A percentile compares a stretch with the other conserved stretches of the same genome.
Evolutionary conservation across 2,329 filamentous ascomycete species (phyloP).

Genomic region (Fusarium bulbicola): DNA sequence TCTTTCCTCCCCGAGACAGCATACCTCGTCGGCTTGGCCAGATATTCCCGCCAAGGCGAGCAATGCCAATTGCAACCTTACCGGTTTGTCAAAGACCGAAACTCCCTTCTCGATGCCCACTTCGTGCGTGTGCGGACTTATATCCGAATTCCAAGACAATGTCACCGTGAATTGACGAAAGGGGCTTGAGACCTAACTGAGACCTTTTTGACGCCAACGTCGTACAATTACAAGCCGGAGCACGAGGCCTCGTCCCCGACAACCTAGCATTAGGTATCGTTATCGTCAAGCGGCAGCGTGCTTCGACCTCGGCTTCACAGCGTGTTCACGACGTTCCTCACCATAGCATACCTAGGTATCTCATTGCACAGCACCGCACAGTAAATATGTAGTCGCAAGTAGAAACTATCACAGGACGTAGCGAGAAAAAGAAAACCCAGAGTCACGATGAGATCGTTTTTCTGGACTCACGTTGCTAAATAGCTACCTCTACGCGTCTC

Average conservation of each 20-base stretch:
- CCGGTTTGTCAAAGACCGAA: background rate
- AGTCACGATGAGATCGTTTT: conserved; percentile 16
- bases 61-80: background rate
- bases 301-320: conserved; percentile 1
- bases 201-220: conserved; percentile 11
- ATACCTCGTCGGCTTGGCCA: background rate
- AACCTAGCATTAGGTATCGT: background rate
- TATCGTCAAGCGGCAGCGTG: conserved; percentile 6
- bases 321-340: conserved; percentile 10
- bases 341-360: background rate
- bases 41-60: background rate
- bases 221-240: conserved; percentile 5
- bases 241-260: background rate
- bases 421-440: conserved; percentile 7
- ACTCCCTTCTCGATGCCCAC: background rate
- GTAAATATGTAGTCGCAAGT: background rate
- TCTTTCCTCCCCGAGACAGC: background rate
- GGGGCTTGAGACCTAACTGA: conserved; percentile 21
- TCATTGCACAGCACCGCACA: background rate
- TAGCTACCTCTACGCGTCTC: conserved; percentile 14
- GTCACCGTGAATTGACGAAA: background rate
- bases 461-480: conserved; percentile 22
- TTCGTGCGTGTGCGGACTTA: background rate
- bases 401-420: conserved; percentile 20
- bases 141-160: conserved; percentile 9